These are phyloP conservation scores for Phytophthora megakarya DNA, from an alignment of 352 stramenopile species.

Conservation along the genomic window DNA sequence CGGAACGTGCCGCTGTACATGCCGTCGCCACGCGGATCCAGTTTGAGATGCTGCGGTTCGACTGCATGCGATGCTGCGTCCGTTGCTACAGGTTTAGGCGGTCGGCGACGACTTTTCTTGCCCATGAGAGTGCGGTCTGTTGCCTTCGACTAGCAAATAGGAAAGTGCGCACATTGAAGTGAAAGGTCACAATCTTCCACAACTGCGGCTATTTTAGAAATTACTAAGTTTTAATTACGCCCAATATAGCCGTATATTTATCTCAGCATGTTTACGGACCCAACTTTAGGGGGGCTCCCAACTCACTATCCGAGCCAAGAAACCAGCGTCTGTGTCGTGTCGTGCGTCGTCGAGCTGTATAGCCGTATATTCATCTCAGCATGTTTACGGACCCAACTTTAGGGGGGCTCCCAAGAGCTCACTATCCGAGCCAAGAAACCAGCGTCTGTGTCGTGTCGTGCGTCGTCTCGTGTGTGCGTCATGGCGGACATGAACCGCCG, in stretches of 20 bases:
- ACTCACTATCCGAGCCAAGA: conserved; percentile 23
- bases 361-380: conserved; percentile 17
- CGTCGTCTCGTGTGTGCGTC: conserved; percentile 23
- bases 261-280: conserved; percentile 20
- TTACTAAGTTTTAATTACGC: neutral
- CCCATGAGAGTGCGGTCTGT: conserved; percentile 25
- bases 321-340: conserved; percentile 19
- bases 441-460: conserved; percentile 22
- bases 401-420: conserved; percentile 15
- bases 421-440: conserved; percentile 22
- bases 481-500: conserved; percentile 60
- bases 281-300: conserved; percentile 14
- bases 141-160: conserved; percentile 11
- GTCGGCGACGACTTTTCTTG: conserved; percentile 25
- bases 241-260: conserved; percentile 13
- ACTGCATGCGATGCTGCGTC: neutral
- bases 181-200: conserved; percentile 33
- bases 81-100: conserved; percentile 10
- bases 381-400: conserved; percentile 18
- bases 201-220: conserved; percentile 10
- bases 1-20: conserved; percentile 85
- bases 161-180: neutral
- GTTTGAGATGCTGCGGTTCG: conserved; percentile 46
- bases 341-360: conserved; percentile 25
- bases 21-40: conserved; percentile 71